Base-by-base conservation (phyloP, 148 eudicot genomes). In the Camellia sinensis region DNA sequence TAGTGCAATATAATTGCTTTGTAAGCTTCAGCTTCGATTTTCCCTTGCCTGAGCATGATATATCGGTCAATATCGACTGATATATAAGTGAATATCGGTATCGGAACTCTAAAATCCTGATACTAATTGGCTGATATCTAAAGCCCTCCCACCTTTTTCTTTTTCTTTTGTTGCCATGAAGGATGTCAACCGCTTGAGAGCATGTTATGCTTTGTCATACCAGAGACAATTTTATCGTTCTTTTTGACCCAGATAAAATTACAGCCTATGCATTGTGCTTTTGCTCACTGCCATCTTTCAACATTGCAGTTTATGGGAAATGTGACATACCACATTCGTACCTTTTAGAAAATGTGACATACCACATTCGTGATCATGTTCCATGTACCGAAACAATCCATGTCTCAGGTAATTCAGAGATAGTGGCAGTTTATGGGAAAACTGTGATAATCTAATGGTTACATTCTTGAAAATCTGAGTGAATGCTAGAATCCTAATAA, bases 321-420 rank as follows among this genome's bases (percentile, higher is more conserved):
- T 90, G 89, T 90, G 93, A 90, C 93, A 8, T 90, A 90, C 73
- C 89, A 90, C n/a, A n/a, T n/a, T n/a, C n/a, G n/a, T n/a, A n/a
- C n/a, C n/a, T n/a, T n/a, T n/a, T n/a, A n/a, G n/a, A n/a, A n/a
- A n/a, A n/a, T n/a, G n/a, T n/a, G n/a, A n/a, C n/a, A n/a, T n/a
- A n/a, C n/a, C 5, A 15, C 9, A 4, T 61, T 4, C 6, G 50
- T 46, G 50, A 46, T 2, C 50, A 46, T 46, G 6, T n/a, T n/a
- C n/a, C n/a, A n/a, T n/a, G n/a, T n/a, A n/a, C n/a, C n/a, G n/a
- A n/a, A n/a, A n/a, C n/a, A n/a, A n/a, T n/a, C n/a, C 50, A 46
- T 46, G 50, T 2, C 50, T 46, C 50, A 46, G 50, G 17, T 15
- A 18, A 6, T 41, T 8, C n/a, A 67, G 48, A n/a, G 19, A 54